phyloP scores from a whole-genome alignment of 495 filamentous ascomycete species.

The Clavariopsis aquatica region DNA sequence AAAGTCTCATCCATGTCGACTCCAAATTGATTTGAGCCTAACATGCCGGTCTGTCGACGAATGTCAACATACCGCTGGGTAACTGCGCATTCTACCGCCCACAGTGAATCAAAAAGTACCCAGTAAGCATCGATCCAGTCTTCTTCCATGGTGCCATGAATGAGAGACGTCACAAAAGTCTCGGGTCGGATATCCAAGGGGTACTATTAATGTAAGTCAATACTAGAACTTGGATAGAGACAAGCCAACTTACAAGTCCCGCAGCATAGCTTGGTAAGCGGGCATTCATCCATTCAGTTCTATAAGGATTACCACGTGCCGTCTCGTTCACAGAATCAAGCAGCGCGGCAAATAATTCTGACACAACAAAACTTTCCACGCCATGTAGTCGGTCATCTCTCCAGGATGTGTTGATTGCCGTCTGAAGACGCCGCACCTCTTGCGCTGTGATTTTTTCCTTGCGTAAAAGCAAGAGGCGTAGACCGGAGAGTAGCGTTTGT shows the following conservation, averaged over 20 bases:
- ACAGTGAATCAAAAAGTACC: slow-evolving; percentile 33
- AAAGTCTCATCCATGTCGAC: slow-evolving; percentile 32
- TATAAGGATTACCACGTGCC: slow-evolving; percentile 24
- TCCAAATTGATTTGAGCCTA: slow-evolving; percentile 6
- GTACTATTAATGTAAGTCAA: slow-evolving; percentile 27
- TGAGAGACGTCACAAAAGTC: slow-evolving; percentile 24
- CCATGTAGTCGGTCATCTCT: slow-evolving; percentile 28
- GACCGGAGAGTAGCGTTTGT: slow-evolving; percentile 33
- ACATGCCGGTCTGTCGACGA: slow-evolving; percentile 20
- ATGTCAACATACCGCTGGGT: slow-evolving; percentile 34
- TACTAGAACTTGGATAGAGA: too few relatives aligned
- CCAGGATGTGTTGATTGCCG: slow-evolving; percentile 33
- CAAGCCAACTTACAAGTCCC: slow-evolving; percentile 24
- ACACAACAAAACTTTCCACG: slow-evolving; percentile 32
- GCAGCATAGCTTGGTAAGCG: slow-evolving; percentile 29
- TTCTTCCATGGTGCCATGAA: slow-evolving; percentile 30
- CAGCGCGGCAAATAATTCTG: slow-evolving; percentile 27
- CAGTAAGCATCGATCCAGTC: slow-evolving; percentile 37
- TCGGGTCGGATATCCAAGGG: slow-evolving; percentile 33
- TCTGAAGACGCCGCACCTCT: slow-evolving; percentile 29
- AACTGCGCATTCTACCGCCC: slow-evolving; percentile 34
- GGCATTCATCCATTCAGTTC: slow-evolving; percentile 24
- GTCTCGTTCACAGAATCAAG: slow-evolving; percentile 25
- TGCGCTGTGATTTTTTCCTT: slow-evolving; percentile 25
- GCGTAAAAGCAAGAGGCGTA: slow-evolving; percentile 28